Conservation (phyloP, 305 asterid species). For the Vinca major region DNA sequence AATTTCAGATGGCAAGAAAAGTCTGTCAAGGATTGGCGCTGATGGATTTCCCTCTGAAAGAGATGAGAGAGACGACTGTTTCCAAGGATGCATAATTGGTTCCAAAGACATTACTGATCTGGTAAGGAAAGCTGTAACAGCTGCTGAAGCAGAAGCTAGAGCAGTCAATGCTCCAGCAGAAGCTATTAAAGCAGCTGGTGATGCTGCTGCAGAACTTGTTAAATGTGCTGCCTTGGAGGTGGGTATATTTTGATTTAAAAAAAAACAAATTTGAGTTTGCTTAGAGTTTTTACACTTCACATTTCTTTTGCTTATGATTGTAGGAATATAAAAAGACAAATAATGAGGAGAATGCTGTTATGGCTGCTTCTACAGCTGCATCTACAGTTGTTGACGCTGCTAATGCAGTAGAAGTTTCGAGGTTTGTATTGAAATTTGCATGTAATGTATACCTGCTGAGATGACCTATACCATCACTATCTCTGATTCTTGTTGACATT, state of each 20-base stretch:
- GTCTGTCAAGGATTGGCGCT: slow-evolving; percentile 25
- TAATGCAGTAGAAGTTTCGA: slow-evolving; percentile 53
- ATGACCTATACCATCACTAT: slow-evolving; percentile 11
- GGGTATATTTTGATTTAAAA: slow-evolving; percentile 20
- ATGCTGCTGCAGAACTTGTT: slow-evolving; percentile 96
- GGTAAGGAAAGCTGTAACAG: slow-evolving; percentile 81
- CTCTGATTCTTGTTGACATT: slow-evolving; percentile 11
- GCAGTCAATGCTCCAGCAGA: slow-evolving; percentile 79
- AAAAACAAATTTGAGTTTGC: slow-evolving; percentile 9
- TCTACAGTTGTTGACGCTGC: slow-evolving; percentile 91
- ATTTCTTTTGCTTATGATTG: slow-evolving; percentile 10
- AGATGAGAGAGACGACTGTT: slow-evolving; percentile 83
- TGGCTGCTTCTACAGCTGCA: slow-evolving; percentile 91
- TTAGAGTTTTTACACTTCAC: slow-evolving; percentile 5
- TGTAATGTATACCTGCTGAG: slow-evolving; percentile 3
- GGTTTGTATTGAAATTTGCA: slow-evolving; percentile 38
- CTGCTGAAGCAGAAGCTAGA: slow-evolving; percentile 98
- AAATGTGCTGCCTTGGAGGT: slow-evolving; percentile 95
- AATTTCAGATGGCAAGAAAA: slow-evolving; percentile 48
- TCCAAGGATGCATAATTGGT: slow-evolving; percentile 77
- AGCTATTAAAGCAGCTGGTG: slow-evolving; percentile 92
- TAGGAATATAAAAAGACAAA: slow-evolving; percentile 74
- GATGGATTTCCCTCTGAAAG: slow-evolving; percentile 50
- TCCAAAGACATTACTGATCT: slow-evolving; percentile 63
- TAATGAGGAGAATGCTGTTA: slow-evolving; percentile 78